These are phyloP conservation scores for Camellia japonica DNA, from an alignment of 148 eudicot genomes.

Conservation along the genomic window DNA sequence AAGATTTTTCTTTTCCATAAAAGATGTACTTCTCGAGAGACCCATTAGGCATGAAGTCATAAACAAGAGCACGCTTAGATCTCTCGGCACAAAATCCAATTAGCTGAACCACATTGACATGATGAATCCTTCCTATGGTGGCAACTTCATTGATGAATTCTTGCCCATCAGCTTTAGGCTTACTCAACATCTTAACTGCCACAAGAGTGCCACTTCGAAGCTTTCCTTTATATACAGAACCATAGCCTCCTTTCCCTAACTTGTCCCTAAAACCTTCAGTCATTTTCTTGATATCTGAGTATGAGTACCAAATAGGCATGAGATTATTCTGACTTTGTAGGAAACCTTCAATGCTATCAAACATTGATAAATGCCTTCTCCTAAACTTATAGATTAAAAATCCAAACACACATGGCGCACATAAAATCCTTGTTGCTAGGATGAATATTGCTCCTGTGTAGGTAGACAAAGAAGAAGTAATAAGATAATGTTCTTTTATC, in stretches of 20 bases:
- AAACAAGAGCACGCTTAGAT: constrained; percentile 21
- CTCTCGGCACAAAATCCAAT: constrained; percentile 22
- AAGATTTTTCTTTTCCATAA: background rate
- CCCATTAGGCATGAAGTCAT: constrained; percentile 28
- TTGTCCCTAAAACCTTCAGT: constrained; percentile 17
- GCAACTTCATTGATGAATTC: constrained; percentile 25
- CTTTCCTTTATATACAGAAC: constrained; percentile 22
- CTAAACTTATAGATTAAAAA: background rate
- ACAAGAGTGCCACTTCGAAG: constrained; percentile 15
- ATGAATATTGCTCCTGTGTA: background rate
- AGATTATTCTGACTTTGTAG: constrained; percentile 15
- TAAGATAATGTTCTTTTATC: no score
- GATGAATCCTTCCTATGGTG: constrained; percentile 29
- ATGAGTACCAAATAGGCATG: constrained; percentile 17
- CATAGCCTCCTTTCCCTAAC: constrained; percentile 26
- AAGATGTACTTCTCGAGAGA: constrained; percentile 23
- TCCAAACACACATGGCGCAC: background rate
- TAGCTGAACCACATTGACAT: constrained; percentile 19
- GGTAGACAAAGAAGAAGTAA: no score
- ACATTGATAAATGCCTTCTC: constrained; percentile 14
- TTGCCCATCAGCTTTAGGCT: constrained; percentile 15
- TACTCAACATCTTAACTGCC: constrained; percentile 17
- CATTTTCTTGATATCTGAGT: constrained; percentile 20
- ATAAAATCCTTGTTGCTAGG: background rate
- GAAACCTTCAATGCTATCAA: constrained; percentile 20